Evolutionary conservation across 768 basidiomycete genomes (phyloP).

Genomic region (Tylopilus balloui): DNA sequence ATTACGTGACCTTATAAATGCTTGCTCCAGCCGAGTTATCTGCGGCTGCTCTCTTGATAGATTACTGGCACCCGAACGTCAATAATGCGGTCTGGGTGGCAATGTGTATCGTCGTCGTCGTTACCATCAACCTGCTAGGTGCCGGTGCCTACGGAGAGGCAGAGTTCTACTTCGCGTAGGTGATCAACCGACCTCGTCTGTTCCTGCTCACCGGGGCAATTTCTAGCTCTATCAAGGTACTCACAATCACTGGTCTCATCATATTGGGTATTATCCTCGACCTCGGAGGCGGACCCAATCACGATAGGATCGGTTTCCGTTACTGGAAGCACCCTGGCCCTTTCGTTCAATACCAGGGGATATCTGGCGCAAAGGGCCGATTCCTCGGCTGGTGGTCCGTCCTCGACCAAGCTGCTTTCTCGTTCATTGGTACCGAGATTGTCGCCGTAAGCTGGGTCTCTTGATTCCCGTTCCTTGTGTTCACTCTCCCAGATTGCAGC

Average conservation of each 20-base stretch:
- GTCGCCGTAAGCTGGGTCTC: constrained; percentile 60
- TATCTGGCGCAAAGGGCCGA: constrained; percentile 63
- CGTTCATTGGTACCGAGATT: constrained; percentile 91
- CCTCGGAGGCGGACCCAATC: constrained; percentile 82
- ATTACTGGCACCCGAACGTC: constrained; percentile 60
- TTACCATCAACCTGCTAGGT: constrained; percentile 72
- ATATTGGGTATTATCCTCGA: constrained; percentile 73
- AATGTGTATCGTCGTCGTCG: constrained; percentile 68
- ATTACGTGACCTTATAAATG: constrained; percentile 1
- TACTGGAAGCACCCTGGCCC: constrained; percentile 91
- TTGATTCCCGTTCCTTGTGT: not conserved
- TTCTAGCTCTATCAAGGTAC: constrained; percentile 75
- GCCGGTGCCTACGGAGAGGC: constrained; percentile 79
- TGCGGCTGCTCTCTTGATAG: constrained; percentile 64
- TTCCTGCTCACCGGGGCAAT: not conserved
- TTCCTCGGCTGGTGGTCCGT: constrained; percentile 74
- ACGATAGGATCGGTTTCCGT: constrained; percentile 55
- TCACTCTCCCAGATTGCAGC: constrained; percentile 61
- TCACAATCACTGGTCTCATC: constrained; percentile 71
- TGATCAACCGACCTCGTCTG: not conserved
- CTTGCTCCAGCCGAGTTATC: constrained; percentile 28
- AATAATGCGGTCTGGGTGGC: constrained; percentile 76
- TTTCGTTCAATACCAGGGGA: constrained; percentile 66
- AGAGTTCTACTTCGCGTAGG: constrained; percentile 79
- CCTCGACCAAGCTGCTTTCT: constrained; percentile 87